Evolutionary conservation across 352 stramenopile species (phyloP), one percentile per base, ranked within the genome.

Genomic region (Pythium diclinum): DNA sequence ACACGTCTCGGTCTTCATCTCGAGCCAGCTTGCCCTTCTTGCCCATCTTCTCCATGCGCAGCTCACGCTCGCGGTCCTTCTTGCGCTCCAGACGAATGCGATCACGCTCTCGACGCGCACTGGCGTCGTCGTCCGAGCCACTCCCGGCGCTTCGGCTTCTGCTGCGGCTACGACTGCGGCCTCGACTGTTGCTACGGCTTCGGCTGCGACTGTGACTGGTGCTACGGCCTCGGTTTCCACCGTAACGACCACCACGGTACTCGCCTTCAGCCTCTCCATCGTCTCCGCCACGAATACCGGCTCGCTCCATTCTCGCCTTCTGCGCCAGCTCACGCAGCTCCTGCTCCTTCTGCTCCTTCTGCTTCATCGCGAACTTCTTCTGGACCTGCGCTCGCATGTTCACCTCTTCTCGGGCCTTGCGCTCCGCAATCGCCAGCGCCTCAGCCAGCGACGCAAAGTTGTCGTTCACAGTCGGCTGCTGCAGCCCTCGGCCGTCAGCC

Each of bases 381-480:
- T 92, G 87, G 58, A 95, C 83, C 63, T 92, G 74, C 34, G 92
- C 94, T 42, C 97, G 92, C 77, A 97, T 93, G 65, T 98, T 92
- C 8, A 99, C 95, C 78, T 99, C 97, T 71, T 99, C 95, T 33
- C 97, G 78, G 11, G 96, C 96, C 73, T 99, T 98, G 21, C 94
- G 83, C 77, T 99, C 97, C 0, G 98, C 97, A 57, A 99, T 98
- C 61, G 99, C 98, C 48, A 99, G 75, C 46, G 91, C 94, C 69
- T 99, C 97, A 2, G 88, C 91, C 47, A 99, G 82, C 28, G 93
- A 97, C 33, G 98, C 97, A 85, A 99, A 99, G 67, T 99, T 98
- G 65, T 98, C 91, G 85, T 99, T 99, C 49, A 99, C 96, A 0
- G 94, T 98, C 30, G 91, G 77, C 63, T 99, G 95, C 65, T 98